Conservation (phyloP, 176 grass and related monocot genomes). For the Zoysia pacifica region DNA sequence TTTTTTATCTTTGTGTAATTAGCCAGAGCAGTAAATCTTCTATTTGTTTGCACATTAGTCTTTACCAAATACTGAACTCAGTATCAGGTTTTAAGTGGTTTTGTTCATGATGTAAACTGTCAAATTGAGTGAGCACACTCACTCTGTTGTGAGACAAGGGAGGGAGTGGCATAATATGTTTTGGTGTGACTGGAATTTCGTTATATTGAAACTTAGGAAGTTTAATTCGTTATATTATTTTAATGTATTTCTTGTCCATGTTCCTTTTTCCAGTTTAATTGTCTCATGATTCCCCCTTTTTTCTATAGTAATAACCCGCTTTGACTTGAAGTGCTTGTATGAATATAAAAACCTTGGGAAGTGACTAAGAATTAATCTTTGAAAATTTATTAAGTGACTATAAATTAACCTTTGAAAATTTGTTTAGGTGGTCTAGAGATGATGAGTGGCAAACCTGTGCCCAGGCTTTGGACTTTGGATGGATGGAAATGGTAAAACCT, state of each 20-base stretch:
- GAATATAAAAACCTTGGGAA: not conserved
- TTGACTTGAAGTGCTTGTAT: slow-evolving; percentile 9
- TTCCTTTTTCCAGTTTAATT: not conserved
- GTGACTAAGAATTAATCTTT: not conserved
- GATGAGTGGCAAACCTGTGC: slow-evolving; percentile 63
- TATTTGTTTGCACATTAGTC: slow-evolving; percentile 11
- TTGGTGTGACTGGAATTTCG: no score
- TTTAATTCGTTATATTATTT: no score
- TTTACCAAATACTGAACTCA: slow-evolving; percentile 25
- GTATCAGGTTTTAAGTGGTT: not conserved
- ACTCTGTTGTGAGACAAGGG: not conserved
- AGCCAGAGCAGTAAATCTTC: not conserved
- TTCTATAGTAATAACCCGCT: not conserved
- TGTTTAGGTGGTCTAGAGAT: slow-evolving; percentile 68
- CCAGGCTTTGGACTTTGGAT: slow-evolving; percentile 69
- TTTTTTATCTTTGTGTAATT: slow-evolving; percentile 27
- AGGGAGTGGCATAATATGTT: not conserved
- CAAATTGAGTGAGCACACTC: not conserved
- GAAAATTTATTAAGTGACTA: no score
- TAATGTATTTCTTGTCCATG: no score
- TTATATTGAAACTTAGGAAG: no score
- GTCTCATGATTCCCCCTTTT: not conserved
- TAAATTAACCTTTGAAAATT: slow-evolving; percentile 22
- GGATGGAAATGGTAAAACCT: slow-evolving; percentile 92
- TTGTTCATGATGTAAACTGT: slow-evolving; percentile 2